Percentiles rank a stretch among this genome's conserved stretches.
Conservation (phyloP, 345 rosid genomes). For the Rhizophora apiculata region DNA sequence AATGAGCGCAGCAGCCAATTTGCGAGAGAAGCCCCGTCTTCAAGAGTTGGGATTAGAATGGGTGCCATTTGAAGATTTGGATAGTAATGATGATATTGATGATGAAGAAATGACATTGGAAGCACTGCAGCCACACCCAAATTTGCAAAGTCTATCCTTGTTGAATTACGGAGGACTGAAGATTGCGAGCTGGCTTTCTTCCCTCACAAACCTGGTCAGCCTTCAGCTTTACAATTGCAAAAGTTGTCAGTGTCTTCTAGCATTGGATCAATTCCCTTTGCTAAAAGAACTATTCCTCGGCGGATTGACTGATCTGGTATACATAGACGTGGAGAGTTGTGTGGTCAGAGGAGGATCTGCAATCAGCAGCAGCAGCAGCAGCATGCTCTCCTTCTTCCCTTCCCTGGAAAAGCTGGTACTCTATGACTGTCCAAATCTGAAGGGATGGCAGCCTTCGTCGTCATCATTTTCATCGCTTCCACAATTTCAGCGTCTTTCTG, state of each 20-base stretch:
- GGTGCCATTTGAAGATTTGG: not conserved
- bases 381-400: too few species aligned
- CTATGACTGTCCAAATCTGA: too few species aligned
- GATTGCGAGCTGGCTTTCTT: conserved; percentile 13
- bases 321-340: too few species aligned
- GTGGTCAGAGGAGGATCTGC: too few species aligned
- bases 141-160: conserved; percentile 8
- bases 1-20: conserved; percentile 2
- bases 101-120: conserved; percentile 4
- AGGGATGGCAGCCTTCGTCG: too few species aligned
- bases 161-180: conserved; percentile 7
- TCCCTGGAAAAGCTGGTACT: too few species aligned
- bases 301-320: too few species aligned
- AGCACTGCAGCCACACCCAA: conserved; percentile 14
- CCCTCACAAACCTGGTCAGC: conserved; percentile 2
- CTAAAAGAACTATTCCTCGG: not conserved
- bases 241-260: conserved; percentile 2
- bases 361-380: too few species aligned
- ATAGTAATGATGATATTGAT: not conserved
- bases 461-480: too few species aligned
- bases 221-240: conserved; percentile 4
- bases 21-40: conserved; percentile 13
- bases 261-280: conserved; percentile 11
- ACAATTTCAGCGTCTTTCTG: too few species aligned
- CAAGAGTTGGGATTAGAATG: conserved; percentile 11